Evolutionary conservation across 805 yeast genomes (phyloP), one percentile per base, ranked within the genome.

Genomic region (Schwanniomyces vanrijiae): DNA sequence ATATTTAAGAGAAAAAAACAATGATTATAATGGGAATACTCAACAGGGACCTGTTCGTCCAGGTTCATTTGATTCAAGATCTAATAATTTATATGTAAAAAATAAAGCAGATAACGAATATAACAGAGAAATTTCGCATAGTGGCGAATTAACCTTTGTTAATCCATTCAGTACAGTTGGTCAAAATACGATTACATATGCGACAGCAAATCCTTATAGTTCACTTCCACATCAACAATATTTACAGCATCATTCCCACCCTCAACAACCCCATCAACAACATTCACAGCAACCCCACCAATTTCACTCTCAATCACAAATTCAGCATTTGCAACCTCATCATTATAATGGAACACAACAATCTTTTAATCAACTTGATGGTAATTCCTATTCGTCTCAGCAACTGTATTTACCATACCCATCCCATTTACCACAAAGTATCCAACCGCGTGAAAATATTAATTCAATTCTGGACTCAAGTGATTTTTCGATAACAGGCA

Each of bases 151-250:
- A 22, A 51, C 60, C 3, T 60, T 60, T 31, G 55, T 49, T 28
- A 60, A 60, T 40, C 62, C 62, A 2, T 59, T 59, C 40, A 49
- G 55, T 9, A 43, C 48, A 1, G 37, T 52, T 9, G 51, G 48
- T 25, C 50, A 47, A 25, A 28, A 24, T 11, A n/a, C 29, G 10
- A 24, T 16, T 20, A 8, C 19, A n/a, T 16, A 37, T 37, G 43
- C 34, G 5, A 11, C 46, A 31, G 9, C 21, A 7, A 25, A 21
- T 25, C 18, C 16, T 18, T 13, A 21, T 24, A 31, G 45, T 26
- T 33, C n/a, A 24, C 28, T 37, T 34, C 18, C 29, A 28, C 51
- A 21, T 22, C 52, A 39, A 20, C 53, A 47, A 37, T 47, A 48
- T 44, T 47, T 9, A 18, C 37, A 33, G 11, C 37, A 33, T 8